Percentiles rank a stretch among this genome's conserved stretches.
These are phyloP conservation scores for Alternaria sp. DNA, from an alignment of 2,329 filamentous ascomycete genomes.

Conservation along the genomic window DNA sequence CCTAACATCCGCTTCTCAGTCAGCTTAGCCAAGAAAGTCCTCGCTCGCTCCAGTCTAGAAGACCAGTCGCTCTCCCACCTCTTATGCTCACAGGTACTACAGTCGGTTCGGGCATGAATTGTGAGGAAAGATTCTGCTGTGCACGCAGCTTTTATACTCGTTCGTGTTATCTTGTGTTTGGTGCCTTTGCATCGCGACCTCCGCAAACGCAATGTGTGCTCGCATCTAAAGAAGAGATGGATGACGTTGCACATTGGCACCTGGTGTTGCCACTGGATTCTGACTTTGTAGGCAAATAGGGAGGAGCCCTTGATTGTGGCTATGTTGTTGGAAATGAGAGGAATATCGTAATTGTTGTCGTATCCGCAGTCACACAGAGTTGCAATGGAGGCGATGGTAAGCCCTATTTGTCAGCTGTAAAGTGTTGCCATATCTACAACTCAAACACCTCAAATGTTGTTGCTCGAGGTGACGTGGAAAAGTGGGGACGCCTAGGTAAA, in stretches of 20 bases:
- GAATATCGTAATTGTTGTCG: not conserved
- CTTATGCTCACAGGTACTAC: constrained; percentile 35
- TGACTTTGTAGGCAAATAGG: not conserved
- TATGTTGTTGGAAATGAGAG: not conserved
- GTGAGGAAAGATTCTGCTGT: constrained; percentile 35
- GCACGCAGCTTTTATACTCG: constrained; percentile 37
- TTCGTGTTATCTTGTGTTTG: constrained; percentile 32
- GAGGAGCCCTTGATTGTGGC: not conserved
- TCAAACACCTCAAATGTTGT: not conserved
- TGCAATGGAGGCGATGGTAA: not conserved
- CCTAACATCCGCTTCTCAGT: constrained; percentile 14
- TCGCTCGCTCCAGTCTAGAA: constrained; percentile 27
- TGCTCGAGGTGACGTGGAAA: constrained; percentile 2
- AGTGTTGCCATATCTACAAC: constrained; percentile 4
- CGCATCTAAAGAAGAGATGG: constrained; percentile 45
- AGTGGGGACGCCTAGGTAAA: constrained; percentile 11
- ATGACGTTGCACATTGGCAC: constrained; percentile 52
- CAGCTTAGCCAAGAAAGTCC: constrained; percentile 17
- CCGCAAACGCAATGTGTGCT: constrained; percentile 37
- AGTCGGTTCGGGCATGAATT: constrained; percentile 25
- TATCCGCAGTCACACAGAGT: not conserved
- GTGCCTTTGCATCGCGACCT: constrained; percentile 49
- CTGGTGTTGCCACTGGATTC: not conserved
- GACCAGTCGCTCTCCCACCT: constrained; percentile 31
- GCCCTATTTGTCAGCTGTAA: not conserved